Evolutionary conservation across 1,284 basidiomycete species (phyloP).

Genomic region (Coniophora puteana): DNA sequence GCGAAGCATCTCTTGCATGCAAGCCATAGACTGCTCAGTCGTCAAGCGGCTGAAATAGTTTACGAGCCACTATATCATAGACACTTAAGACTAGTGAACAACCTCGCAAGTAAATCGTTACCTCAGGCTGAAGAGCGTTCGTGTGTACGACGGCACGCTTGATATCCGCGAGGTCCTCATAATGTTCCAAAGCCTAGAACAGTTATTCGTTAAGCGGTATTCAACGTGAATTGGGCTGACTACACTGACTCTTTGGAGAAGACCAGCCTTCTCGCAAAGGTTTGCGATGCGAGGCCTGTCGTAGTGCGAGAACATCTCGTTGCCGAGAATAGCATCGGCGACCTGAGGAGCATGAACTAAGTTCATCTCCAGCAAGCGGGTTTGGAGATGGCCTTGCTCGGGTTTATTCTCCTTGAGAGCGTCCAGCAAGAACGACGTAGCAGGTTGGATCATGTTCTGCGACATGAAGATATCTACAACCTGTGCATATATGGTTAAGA

Average conservation of each 20-base stretch:
- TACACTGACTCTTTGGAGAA: conserved; percentile 79
- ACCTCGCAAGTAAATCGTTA: conserved; percentile 31
- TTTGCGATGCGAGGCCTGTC: conserved; percentile 97
- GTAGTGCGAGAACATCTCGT: conserved; percentile 98
- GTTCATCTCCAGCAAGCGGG: conserved; percentile 97
- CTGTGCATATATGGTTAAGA: conserved; percentile 30
- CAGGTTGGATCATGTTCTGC: conserved; percentile 99
- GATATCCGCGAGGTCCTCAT: conserved; percentile 96
- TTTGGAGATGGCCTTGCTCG: conserved; percentile 96
- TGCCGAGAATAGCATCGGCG: conserved; percentile 97
- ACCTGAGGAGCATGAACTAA: conserved; percentile 97
- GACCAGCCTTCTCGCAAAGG: conserved; percentile 96
- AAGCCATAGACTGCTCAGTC: conserved; percentile 97
- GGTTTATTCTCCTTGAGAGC: conserved; percentile 99
- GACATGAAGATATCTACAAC: conserved; percentile 99
- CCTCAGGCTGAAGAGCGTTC: conserved; percentile 82
- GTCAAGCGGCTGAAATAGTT: conserved; percentile 97
- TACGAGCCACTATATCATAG: conserved; percentile 79
- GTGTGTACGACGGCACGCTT: conserved; percentile 98
- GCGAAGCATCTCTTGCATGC: conserved; percentile 95
- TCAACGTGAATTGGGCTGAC: conserved; percentile 1
- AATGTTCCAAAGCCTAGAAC: conserved; percentile 92
- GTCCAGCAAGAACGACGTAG: conserved; percentile 96
- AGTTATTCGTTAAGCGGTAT: conserved; percentile 10
- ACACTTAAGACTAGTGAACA: conserved; percentile 4